A percentile compares a stretch with the other conserved stretches of the same genome.
Evolutionary conservation across 2,329 filamentous ascomycete genomes (phyloP).

Genomic region (Pestalotiopsis fici): DNA sequence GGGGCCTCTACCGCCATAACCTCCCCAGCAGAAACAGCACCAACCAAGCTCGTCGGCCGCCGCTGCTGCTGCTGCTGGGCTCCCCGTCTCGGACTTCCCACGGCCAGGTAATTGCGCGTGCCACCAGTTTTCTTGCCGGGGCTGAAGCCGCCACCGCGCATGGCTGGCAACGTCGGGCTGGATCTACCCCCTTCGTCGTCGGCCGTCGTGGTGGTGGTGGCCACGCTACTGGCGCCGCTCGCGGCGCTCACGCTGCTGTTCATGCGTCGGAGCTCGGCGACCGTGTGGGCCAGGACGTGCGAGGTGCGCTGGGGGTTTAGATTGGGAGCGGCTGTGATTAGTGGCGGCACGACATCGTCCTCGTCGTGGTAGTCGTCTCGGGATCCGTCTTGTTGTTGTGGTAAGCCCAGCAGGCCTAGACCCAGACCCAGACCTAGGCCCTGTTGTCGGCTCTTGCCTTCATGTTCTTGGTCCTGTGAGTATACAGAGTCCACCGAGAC

Average conservation of each 20-base stretch:
- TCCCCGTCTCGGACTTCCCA: conserved; percentile 29
- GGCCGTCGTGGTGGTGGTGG: conserved; percentile 26
- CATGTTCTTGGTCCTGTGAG: conserved; percentile 6
- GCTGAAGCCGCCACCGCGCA: conserved; percentile 39
- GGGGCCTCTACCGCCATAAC: too few species aligned
- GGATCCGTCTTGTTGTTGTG: neutral
- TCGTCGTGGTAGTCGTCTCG: neutral
- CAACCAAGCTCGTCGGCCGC: neutral
- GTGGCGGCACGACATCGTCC: neutral
- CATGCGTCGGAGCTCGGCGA: conserved; percentile 57
- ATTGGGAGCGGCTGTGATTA: neutral
- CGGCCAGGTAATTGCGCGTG: conserved; percentile 46
- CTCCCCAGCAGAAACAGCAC: too few species aligned
- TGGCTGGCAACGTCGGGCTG: conserved; percentile 39
- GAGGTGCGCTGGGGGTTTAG: conserved; percentile 13
- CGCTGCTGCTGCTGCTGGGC: neutral
- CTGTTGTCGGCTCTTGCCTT: neutral
- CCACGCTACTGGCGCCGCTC: conserved; percentile 44
- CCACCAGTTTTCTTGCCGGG: conserved; percentile 36
- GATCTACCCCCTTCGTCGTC: neutral
- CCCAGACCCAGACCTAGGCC: neutral
- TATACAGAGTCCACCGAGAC: neutral
- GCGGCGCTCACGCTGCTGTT: conserved; percentile 42
- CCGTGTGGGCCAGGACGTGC: conserved; percentile 38
- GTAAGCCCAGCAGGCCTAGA: neutral